Percentiles rank a stretch among this genome's conserved stretches.
Conservation (phyloP, 306 rosid species). For the apple (Malus domestica) region DNA sequence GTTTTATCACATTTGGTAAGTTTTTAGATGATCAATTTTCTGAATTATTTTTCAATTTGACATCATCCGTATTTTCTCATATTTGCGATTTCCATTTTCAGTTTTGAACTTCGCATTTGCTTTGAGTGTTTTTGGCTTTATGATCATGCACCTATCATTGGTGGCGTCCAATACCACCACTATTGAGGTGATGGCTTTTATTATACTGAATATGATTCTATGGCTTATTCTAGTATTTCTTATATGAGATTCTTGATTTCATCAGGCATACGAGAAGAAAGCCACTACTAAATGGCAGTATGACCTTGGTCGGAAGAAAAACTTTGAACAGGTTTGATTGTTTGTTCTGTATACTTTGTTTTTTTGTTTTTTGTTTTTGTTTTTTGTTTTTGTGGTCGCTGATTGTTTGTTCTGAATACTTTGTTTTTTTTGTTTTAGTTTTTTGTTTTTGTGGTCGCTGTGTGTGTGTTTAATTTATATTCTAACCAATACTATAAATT, state of each 20-base stretch:
- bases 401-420: not conserved
- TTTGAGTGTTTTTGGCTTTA: conserved; percentile 58
- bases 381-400: not conserved
- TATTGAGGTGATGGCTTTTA: conserved; percentile 47
- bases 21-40: conserved; percentile 4
- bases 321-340: conserved; percentile 55
- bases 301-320: conserved; percentile 61
- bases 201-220: not conserved
- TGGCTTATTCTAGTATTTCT: conserved; percentile 6
- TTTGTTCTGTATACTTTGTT: not conserved
- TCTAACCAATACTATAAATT: not conserved
- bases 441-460: not conserved
- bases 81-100: conserved; percentile 22
- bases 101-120: conserved; percentile 63
- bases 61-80: not conserved
- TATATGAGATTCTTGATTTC: conserved; percentile 11
- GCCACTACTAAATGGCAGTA: conserved; percentile 42
- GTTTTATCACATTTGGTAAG: conserved; percentile 70
- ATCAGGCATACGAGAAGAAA: conserved; percentile 64
- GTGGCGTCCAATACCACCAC: conserved; percentile 65
- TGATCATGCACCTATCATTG: conserved; percentile 55
- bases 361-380: too few species aligned
- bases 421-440: too few species aligned
- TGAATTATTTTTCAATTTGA: not conserved
- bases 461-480: not conserved